These are phyloP conservation scores for Clohesyomyces aquaticus DNA, from an alignment of 495 filamentous ascomycete species.

Conservation along the genomic window DNA sequence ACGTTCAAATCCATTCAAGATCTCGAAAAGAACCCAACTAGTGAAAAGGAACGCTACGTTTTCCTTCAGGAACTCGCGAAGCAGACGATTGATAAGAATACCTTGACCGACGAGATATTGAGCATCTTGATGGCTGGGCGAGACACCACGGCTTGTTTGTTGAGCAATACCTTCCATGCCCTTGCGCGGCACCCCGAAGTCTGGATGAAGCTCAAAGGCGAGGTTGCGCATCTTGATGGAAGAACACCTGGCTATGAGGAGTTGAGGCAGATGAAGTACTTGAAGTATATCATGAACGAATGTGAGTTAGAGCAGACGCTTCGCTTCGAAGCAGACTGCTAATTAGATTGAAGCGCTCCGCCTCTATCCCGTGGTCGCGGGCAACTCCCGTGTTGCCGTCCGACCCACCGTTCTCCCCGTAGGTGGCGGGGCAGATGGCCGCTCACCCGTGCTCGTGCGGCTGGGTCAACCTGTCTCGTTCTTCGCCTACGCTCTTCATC, in stretches of 20 bases:
- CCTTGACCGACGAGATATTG: slow-evolving; percentile 76
- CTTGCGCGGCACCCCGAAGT: slow-evolving; percentile 7
- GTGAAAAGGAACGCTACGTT: too few species aligned
- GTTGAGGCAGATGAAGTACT: slow-evolving; percentile 36
- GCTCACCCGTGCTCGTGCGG: slow-evolving; percentile 51
- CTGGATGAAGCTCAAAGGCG: slow-evolving; percentile 6
- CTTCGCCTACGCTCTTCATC: slow-evolving; percentile 49
- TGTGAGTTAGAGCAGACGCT: too few species aligned
- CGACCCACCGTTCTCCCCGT: slow-evolving; percentile 54
- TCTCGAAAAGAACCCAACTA: too few species aligned
- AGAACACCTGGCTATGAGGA: slow-evolving; percentile 6
- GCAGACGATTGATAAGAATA: slow-evolving; percentile 71
- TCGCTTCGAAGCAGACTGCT: too few species aligned
- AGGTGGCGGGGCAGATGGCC: slow-evolving; percentile 56
- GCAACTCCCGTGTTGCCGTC: slow-evolving; percentile 46
- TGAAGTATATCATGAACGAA: slow-evolving; percentile 21
- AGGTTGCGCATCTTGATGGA: neutral
- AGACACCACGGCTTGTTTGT: slow-evolving; percentile 43
- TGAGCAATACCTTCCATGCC: slow-evolving; percentile 33
- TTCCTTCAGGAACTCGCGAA: slow-evolving; percentile 77
- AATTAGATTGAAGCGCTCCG: slow-evolving; percentile 50
- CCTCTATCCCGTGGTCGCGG: slow-evolving; percentile 55
- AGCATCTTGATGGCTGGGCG: slow-evolving; percentile 68
- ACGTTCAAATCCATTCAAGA: too few species aligned
- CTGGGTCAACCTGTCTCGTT: slow-evolving; percentile 50